Evolutionary conservation across 352 stramenopile genomes (phyloP), one percentile per base, ranked within the genome.

Genomic region (Globisporangium lucens): DNA sequence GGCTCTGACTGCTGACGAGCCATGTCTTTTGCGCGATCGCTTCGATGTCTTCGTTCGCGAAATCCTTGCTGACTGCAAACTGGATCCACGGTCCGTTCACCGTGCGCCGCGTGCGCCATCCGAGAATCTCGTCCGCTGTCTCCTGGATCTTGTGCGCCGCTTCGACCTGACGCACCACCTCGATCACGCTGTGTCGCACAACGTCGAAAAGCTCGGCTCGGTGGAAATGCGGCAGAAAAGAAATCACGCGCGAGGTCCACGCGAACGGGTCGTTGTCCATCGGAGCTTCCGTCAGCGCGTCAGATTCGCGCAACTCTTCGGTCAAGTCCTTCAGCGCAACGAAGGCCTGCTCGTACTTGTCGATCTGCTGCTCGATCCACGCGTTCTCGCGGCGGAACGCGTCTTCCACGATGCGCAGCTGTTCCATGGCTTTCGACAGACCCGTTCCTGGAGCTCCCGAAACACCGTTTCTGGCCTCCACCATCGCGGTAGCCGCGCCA

Each of bases 51-150:
- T 56, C 58, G 30, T 56, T 22, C 30, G 46, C 29, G 12, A 76
- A 59, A 10, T 76, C 63, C 17, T 76, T 74, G 52, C 52, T 68
- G 29, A 76, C 68, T 7, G 68, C 46, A 33, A 76, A 68, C n/a
- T 67, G 52, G n/a, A 76, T 55, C 67, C 67, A 73, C 59, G 66
- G 22, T 15, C 59, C 67, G 1, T 61, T 53, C 22, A 76, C 63
- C 13, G 65, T 51, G 3, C 64, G 68, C 22, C 53, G 68, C 10
- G 65, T 27, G 6, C 65, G 51, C 68, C 68, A 74, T 33, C 67
- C 70, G 13, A 76, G 59, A n/a, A 76, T 61, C 29, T 73, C 27
- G 49, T 69, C 47, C 12, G 24, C 59, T 3, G 61, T 58, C 12
- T 64, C 66, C 4, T 66, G 20, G 6, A 75, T 47, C 41, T 67